A percentile compares a stretch with the other conserved stretches of the same genome.
Evolutionary conservation across 345 rosid genomes (phyloP).

Genomic region (Zanthoxylum bungeanum): DNA sequence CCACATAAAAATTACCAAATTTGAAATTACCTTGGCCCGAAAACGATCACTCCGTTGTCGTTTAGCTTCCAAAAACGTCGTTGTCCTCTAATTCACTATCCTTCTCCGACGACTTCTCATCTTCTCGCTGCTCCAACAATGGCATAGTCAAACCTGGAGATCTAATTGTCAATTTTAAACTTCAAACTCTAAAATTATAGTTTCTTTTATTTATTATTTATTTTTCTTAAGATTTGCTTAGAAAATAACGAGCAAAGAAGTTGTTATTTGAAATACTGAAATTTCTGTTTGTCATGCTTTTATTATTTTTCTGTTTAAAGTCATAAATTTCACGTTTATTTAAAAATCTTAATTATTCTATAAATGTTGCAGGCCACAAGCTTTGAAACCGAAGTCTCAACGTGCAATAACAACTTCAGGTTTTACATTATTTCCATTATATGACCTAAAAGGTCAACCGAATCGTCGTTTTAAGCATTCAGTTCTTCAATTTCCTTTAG

Average conservation of each 20-base stretch:
- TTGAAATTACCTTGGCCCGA: neutral
- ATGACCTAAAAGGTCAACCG: neutral
- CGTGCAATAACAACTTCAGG: constrained; percentile 32
- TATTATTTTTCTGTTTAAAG: neutral
- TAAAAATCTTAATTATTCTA: no score
- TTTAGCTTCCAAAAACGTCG: neutral
- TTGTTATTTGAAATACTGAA: neutral
- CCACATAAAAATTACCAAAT: neutral
- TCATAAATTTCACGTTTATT: neutral
- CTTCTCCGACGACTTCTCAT: constrained; percentile 3
- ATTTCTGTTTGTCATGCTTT: constrained; percentile 6
- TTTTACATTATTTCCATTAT: constrained; percentile 31
- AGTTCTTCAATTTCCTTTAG: neutral
- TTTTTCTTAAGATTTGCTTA: no score
- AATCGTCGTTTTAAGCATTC: neutral
- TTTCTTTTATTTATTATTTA: neutral
- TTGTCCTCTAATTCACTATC: neutral
- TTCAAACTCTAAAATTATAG: neutral
- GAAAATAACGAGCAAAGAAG: neutral
- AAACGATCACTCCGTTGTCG: neutral
- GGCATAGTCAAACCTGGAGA: constrained; percentile 1
- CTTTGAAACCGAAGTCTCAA: constrained; percentile 39
- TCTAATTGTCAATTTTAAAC: constrained; percentile 5
- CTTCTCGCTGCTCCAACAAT: neutral
- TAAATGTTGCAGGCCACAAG: constrained; percentile 32